Evolutionary conservation across 2,329 filamentous ascomycete genomes (phyloP).

Genomic region (Beauveria varroae): DNA sequence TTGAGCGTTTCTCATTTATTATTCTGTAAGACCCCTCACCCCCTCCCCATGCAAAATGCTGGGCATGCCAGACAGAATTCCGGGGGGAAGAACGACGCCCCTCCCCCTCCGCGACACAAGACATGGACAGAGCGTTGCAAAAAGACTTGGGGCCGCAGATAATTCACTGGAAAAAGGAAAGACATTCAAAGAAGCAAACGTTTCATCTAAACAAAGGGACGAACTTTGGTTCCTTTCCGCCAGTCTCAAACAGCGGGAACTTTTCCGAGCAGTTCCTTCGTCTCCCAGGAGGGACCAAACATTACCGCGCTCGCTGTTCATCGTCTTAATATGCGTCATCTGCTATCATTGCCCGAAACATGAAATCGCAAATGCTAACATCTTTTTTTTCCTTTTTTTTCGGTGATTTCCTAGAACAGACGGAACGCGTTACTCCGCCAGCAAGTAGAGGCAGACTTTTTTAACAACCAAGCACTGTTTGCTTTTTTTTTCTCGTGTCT

Average conservation of each 20-base stretch:
- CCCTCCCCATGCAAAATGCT: not conserved
- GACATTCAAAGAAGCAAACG: not conserved
- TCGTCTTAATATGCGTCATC: not conserved
- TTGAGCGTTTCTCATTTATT: slow-evolving; percentile 9
- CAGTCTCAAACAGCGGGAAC: not conserved
- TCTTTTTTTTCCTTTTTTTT: not conserved
- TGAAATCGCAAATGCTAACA: slow-evolving; percentile 1
- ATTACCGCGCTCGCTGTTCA: not conserved
- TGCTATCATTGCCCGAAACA: not conserved
- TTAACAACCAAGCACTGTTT: not conserved
- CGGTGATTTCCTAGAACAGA: not conserved
- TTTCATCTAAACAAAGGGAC: slow-evolving; percentile 8
- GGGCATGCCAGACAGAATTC: not conserved
- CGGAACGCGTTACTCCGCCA: not conserved
- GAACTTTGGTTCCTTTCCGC: not conserved
- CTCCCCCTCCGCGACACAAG: not conserved
- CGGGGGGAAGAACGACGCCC: not conserved
- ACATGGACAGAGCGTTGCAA: slow-evolving; percentile 6
- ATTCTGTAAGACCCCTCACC: slow-evolving; percentile 6
- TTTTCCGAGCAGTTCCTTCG: not conserved
- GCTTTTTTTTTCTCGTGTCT: not conserved
- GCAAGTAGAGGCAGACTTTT: not conserved
- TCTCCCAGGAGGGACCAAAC: not conserved
- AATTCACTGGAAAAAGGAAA: not conserved
- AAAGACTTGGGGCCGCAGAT: not conserved